phyloP scores from a whole-genome alignment of 2,329 filamentous ascomycete genomes.

The Dothiorella sarmentorum region DNA sequence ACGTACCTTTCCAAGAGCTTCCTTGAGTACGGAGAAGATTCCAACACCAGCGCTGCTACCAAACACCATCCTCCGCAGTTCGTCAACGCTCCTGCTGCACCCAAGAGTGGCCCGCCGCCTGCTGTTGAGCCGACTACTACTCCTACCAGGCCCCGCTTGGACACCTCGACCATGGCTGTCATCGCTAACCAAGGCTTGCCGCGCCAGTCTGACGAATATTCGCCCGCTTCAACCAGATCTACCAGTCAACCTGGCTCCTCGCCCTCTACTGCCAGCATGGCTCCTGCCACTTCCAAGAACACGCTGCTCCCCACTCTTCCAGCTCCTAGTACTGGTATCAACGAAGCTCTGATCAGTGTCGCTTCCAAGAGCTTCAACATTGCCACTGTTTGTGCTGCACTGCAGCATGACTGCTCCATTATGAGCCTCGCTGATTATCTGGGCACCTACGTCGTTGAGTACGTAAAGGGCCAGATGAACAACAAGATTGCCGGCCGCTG shows the following conservation, averaged over 20 bases:
- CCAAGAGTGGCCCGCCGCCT: neutral
- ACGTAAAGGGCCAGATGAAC: neutral
- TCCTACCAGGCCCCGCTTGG: too few relatives aligned
- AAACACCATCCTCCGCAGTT: neutral
- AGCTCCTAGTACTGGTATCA: neutral
- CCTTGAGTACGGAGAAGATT: neutral
- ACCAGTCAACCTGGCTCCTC: too few relatives aligned
- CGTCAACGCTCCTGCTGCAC: neutral
- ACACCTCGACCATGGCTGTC: neutral
- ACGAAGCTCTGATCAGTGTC: neutral
- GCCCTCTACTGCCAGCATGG: too few relatives aligned
- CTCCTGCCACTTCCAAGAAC: neutral
- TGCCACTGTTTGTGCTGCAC: neutral
- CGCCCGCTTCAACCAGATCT: too few relatives aligned
- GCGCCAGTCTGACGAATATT: neutral
- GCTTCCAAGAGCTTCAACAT: neutral
- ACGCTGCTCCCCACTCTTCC: neutral
- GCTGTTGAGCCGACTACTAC: neutral
- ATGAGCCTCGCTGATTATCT: neutral
- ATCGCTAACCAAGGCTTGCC: neutral
- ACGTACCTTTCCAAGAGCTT: neutral
- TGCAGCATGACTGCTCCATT: neutral
- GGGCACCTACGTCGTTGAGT: neutral
- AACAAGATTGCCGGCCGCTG: neutral
- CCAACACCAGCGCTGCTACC: neutral